Conservation (phyloP, 164 flowering plant species). For the Liquidambar formosana region DNA sequence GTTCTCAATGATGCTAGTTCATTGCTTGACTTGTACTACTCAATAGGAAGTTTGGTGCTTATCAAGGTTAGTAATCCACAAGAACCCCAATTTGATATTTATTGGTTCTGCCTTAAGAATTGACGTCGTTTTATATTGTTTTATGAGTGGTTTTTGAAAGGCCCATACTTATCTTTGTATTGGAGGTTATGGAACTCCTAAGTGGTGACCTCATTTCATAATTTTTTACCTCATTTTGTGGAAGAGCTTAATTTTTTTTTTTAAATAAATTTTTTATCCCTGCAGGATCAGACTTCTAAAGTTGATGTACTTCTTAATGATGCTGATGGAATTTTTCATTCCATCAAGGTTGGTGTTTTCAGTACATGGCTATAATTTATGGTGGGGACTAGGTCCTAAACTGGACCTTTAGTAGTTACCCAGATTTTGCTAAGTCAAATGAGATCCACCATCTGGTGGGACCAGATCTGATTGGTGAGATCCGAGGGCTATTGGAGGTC, state of each 20-base stretch:
- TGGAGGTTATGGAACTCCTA: no score
- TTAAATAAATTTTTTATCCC: not conserved
- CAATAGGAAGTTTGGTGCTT: slow-evolving; percentile 68
- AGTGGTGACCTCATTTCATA: no score
- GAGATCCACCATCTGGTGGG: slow-evolving; percentile 4
- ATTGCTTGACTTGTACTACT: slow-evolving; percentile 70
- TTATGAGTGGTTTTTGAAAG: not conserved
- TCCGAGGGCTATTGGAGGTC: not conserved
- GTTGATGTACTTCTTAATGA: slow-evolving; percentile 55
- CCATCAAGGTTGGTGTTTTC: slow-evolving; percentile 69
- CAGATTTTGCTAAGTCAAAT: not conserved
- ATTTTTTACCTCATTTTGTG: no score
- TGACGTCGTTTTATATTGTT: not conserved
- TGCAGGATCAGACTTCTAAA: slow-evolving; percentile 61
- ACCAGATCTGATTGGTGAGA: not conserved
- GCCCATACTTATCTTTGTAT: no score
- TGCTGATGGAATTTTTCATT: slow-evolving; percentile 73
- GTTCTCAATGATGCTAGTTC: slow-evolving; percentile 59
- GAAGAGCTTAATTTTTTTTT: not conserved
- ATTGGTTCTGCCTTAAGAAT: not conserved
- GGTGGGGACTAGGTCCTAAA: not conserved
- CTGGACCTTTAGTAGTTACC: not conserved
- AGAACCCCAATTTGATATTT: not conserved
- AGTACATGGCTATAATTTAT: not conserved
- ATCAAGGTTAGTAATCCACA: slow-evolving; percentile 56